phyloP scores from a whole-genome alignment of 345 rosid species.

The Raphanus raphanistrum region DNA sequence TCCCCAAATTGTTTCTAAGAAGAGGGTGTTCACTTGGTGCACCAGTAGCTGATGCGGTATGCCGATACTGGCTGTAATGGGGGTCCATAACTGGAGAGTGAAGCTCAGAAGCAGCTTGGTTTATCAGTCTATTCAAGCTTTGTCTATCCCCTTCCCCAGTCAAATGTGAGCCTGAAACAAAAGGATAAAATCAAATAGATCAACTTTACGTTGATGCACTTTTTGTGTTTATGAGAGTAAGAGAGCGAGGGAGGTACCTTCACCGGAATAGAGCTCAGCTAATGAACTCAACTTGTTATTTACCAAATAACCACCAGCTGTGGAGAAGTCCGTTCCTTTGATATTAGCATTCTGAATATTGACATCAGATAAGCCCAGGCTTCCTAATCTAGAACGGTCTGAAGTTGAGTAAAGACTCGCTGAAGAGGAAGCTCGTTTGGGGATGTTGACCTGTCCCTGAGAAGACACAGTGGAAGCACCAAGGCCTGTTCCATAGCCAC shows the following conservation, averaged over 20 bases:
- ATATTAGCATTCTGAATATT: conserved; percentile 45
- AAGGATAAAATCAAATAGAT: conserved; percentile 11
- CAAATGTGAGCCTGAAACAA: conserved; percentile 48
- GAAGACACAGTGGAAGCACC: conserved; percentile 49
- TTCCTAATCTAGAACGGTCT: conserved; percentile 55
- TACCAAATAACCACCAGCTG: conserved; percentile 47
- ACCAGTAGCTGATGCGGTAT: conserved; percentile 42
- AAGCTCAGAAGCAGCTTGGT: conserved; percentile 49
- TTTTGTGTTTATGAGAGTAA: conserved; percentile 10
- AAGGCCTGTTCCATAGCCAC: conserved; percentile 50
- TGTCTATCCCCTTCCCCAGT: conserved; percentile 47
- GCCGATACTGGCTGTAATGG: conserved; percentile 53
- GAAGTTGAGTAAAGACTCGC: conserved; percentile 58
- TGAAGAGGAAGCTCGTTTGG: conserved; percentile 64
- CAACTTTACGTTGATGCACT: background rate
- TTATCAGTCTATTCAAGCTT: conserved; percentile 41
- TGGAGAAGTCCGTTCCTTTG: conserved; percentile 44
- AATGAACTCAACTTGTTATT: conserved; percentile 50
- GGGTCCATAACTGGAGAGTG: conserved; percentile 55
- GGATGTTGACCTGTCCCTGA: conserved; percentile 53
- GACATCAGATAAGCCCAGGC: conserved; percentile 47
- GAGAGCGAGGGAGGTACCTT: conserved; percentile 48
- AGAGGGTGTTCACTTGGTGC: conserved; percentile 46
- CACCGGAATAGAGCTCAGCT: conserved; percentile 45
- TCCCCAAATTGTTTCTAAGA: conserved; percentile 46